Percentiles rank a stretch among this genome's conserved stretches.
phyloP scores from a whole-genome alignment of 805 yeast genomes.

The Candida coquimbonensis region DNA sequence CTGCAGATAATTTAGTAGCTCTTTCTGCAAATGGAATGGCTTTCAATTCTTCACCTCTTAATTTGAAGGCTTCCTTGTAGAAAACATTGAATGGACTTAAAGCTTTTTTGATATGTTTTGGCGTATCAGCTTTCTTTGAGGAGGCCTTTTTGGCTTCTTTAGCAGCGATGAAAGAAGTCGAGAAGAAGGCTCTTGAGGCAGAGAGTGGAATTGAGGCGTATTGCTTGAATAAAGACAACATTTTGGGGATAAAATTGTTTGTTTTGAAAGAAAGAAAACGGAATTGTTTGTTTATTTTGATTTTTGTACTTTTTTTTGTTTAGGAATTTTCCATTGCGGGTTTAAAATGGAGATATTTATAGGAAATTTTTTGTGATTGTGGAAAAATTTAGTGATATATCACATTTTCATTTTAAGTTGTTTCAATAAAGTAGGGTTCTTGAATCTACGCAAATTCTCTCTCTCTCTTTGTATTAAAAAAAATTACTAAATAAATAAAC shows the following conservation, averaged over 20 bases:
- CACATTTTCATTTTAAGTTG: too few species aligned
- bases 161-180: not conserved
- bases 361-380: too few species aligned
- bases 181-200: not conserved
- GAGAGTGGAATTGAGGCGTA: not conserved
- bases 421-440: too few species aligned
- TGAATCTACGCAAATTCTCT: too few species aligned
- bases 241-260: not conserved
- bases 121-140: not conserved
- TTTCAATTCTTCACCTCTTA: slow-evolving; percentile 10
- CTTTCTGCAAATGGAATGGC: slow-evolving; percentile 10
- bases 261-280: not conserved
- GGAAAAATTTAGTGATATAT: too few species aligned
- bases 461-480: too few species aligned
- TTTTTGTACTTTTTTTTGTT: slow-evolving; percentile 1
- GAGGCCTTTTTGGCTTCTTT: not conserved
- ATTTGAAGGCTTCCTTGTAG: slow-evolving; percentile 9
- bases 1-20: slow-evolving; percentile 1
- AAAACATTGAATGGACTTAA: slow-evolving; percentile 9
- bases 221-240: not conserved
- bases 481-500: too few species aligned
- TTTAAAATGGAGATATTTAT: not conserved
- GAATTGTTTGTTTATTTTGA: not conserved
- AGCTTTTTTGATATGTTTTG: not conserved
- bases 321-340: not conserved